phyloP scores from a whole-genome alignment of 1,284 basidiomycete genomes.

The Ustilago sp. region DNA sequence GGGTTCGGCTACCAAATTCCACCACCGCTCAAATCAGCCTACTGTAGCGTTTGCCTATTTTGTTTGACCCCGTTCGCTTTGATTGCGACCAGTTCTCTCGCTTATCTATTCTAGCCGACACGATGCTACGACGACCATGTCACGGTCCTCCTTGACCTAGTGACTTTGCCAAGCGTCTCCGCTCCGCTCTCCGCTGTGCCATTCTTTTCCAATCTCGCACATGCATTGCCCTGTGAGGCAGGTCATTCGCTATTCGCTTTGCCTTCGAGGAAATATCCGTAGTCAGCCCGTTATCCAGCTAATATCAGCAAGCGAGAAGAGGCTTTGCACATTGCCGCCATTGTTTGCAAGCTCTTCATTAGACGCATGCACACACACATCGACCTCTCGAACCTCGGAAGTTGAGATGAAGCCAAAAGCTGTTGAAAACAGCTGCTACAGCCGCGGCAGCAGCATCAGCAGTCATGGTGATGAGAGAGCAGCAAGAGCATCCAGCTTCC shows the following conservation, averaged over 20 bases:
- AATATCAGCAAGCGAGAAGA: background rate
- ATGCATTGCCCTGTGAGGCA: background rate
- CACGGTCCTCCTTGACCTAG: background rate
- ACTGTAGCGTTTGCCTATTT: background rate
- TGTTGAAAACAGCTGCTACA: background rate
- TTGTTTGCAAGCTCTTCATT: constrained; percentile 10
- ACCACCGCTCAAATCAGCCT: background rate
- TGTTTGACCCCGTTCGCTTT: background rate
- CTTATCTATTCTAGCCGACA: background rate
- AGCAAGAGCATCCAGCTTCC: constrained; percentile 1
- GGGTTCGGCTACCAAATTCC: background rate
- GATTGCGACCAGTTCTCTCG: background rate
- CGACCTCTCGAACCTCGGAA: constrained; percentile 1
- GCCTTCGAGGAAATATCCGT: background rate
- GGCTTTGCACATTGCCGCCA: constrained; percentile 4
- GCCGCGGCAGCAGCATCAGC: background rate
- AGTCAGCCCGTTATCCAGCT: background rate
- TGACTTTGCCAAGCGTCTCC: background rate
- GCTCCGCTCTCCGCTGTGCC: background rate
- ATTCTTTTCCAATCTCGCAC: background rate
- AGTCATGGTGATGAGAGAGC: background rate
- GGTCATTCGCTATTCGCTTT: background rate
- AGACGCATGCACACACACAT: constrained; percentile 8
- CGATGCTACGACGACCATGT: background rate
- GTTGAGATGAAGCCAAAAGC: background rate